phyloP scores from a whole-genome alignment of 1,139 yeast species.

The Candida gigantensis region DNA sequence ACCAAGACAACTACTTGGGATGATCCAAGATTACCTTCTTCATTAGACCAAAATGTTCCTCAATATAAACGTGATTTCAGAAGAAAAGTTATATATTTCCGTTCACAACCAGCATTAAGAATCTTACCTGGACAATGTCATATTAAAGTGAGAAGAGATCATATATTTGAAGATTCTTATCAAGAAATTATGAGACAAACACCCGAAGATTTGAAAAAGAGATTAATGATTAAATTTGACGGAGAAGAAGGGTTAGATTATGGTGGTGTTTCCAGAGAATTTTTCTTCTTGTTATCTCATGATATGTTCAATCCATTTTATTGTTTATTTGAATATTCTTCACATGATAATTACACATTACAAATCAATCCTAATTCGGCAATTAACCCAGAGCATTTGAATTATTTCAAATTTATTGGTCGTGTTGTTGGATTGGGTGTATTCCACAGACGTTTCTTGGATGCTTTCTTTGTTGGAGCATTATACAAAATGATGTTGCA shows the following conservation, averaged over 20 bases:
- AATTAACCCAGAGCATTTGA: conserved; percentile 95
- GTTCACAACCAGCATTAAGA: conserved; percentile 97
- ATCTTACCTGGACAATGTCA: conserved; percentile 98
- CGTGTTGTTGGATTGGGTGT: conserved; percentile 97
- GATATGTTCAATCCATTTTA: conserved; percentile 99
- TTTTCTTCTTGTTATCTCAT: conserved; percentile 91
- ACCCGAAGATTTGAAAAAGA: conserved; percentile 95
- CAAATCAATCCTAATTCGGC: conserved; percentile 99
- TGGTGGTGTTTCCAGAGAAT: conserved; percentile 98
- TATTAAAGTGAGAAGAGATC: conserved; percentile 94
- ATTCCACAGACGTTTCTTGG: conserved; percentile 95
- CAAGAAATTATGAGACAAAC: conserved; percentile 99
- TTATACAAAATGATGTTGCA: conserved; percentile 96
- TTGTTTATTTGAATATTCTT: conserved; percentile 94
- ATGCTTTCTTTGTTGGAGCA: conserved; percentile 98
- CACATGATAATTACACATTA: conserved; percentile 95
- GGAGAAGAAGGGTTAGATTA: conserved; percentile 99
- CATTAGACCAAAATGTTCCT: conserved; percentile 96
- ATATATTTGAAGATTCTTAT: conserved; percentile 94
- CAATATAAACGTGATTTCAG: conserved; percentile 99
- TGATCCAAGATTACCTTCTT: conserved; percentile 97
- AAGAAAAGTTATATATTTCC: conserved; percentile 93
- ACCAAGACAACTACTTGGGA: conserved; percentile 99
- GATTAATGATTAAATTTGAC: conserved; percentile 96
- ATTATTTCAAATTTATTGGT: conserved; percentile 96